Evolutionary conservation across 2,329 filamentous ascomycete genomes (phyloP), one percentile per base, ranked within the genome.

Genomic region (Nemania bipapillata): DNA sequence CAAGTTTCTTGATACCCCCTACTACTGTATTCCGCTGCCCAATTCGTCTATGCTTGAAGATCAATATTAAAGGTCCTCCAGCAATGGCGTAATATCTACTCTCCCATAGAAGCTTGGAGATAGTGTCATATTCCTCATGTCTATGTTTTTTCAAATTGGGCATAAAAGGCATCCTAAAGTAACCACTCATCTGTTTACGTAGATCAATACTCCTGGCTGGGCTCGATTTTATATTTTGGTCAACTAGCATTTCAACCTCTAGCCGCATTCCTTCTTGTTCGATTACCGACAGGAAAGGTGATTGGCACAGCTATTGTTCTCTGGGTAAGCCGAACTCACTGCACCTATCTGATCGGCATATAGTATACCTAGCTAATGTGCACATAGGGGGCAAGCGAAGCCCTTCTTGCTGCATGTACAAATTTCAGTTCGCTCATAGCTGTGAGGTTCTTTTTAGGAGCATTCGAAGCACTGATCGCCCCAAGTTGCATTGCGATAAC

Each of bases 211-310:
- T 89, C 87, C 1, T 90, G 87, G 87, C 83, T 90, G 0, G 86
- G 87, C 0, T 89, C 86, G 1, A 85, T 90, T 59, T 79, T 90
- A 15, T 90, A 87, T 73, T 79, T 89, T n/a, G 86, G 86, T 0
- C 86, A 89, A 74, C 81, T 89, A 8, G 79, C 87, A 12, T 85
- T 87, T 80, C 87, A 89, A 72, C 85, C 86, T 1, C 78, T 86
- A 0, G 82, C 86, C 4, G 86, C 87, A 0, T 82, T 82, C 63
- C 73, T 86, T 4, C 80, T 87, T 0, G 85, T 87, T 30, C 85
- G 86, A 71, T 72, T 86, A 0, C 87, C 86, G 0, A 85, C 83
- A 0, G 86, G 86, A 17, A 87, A 87, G 72, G 83, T 89, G 45
- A 82, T 86, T 22, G 83, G 81, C 1, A 74, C 76, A 0, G 85